These are phyloP conservation scores for Ceratobasidium sp. DNA, from an alignment of 1,284 basidiomycete genomes.

Conservation along the genomic window DNA sequence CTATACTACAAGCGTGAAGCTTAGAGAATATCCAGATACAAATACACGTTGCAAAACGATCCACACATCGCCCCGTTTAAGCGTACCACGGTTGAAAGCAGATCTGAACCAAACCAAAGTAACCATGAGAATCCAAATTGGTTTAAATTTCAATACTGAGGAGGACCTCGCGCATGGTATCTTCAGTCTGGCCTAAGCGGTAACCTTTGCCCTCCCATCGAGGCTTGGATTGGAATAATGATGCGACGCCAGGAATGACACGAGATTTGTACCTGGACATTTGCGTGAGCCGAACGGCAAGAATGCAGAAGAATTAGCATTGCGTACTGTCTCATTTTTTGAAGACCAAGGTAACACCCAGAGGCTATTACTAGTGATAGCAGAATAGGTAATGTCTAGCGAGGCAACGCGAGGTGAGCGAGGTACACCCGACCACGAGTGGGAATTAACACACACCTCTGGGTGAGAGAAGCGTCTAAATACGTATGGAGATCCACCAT, in stretches of 20 bases:
- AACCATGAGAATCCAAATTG: not conserved
- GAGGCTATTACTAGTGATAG: conserved; percentile 23
- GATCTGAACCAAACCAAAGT: not conserved
- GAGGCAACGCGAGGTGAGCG: not conserved
- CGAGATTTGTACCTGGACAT: not conserved
- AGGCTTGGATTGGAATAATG: not conserved
- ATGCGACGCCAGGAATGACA: not conserved
- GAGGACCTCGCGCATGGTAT: conserved; percentile 38
- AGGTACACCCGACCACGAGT: not conserved
- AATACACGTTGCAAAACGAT: not conserved
- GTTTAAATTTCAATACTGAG: conserved; percentile 33
- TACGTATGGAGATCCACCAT: not conserved
- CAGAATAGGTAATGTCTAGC: conserved; percentile 27
- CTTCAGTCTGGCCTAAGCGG: conserved; percentile 21
- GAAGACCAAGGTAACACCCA: conserved; percentile 27
- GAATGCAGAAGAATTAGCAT: no score
- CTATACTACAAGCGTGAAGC: no score
- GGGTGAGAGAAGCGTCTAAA: conserved; percentile 30
- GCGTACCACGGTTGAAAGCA: conserved; percentile 20
- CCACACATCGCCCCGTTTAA: not conserved
- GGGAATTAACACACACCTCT: not conserved
- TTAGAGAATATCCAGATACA: not conserved
- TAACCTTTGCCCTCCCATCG: conserved; percentile 41
- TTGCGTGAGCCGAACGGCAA: not conserved
- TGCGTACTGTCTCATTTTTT: conserved; percentile 5